A percentile compares a stretch with the other conserved stretches of the same genome.
Conservation (phyloP, 257 asterid genomes). For the Sherardia arvensis region DNA sequence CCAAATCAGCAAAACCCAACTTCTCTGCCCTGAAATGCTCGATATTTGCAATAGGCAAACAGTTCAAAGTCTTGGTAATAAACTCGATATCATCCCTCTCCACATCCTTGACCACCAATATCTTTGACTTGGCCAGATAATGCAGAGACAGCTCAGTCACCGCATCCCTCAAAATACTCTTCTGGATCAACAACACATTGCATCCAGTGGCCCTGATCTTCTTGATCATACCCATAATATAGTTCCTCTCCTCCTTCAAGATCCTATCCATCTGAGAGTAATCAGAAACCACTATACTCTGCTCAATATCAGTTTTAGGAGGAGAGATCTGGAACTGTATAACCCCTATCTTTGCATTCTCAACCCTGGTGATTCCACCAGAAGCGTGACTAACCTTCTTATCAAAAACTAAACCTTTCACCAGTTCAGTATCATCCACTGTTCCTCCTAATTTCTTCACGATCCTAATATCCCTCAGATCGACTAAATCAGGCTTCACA, state of each 20-base stretch:
- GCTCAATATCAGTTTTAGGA: constrained; percentile 96
- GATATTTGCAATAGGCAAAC: constrained; percentile 91
- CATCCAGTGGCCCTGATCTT: constrained; percentile 91
- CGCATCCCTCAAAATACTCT: constrained; percentile 97
- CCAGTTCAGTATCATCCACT: constrained; percentile 80
- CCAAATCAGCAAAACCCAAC: constrained; percentile 82
- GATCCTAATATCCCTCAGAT: constrained; percentile 78
- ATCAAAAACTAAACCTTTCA: constrained; percentile 83
- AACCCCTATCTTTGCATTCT: constrained; percentile 88
- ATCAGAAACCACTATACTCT: constrained; percentile 93
- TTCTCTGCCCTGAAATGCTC: constrained; percentile 89
- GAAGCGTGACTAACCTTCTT: constrained; percentile 98
- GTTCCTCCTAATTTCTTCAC: constrained; percentile 95
- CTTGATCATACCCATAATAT: constrained; percentile 86
- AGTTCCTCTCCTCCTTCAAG: constrained; percentile 95
- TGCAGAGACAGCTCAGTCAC: constrained; percentile 93
- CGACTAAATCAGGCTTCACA: constrained; percentile 78
- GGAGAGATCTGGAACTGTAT: constrained; percentile 96
- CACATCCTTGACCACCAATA: constrained; percentile 83
- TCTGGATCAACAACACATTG: constrained; percentile 89
- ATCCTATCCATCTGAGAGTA: constrained; percentile 98
- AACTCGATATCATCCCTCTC: constrained; percentile 99
- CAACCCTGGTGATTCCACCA: constrained; percentile 81
- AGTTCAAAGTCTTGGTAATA: constrained; percentile 91
- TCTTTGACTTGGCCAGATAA: constrained; percentile 88